phyloP scores from a whole-genome alignment of 2,329 filamentous ascomycete genomes.

The Colletotrichum filicis region DNA sequence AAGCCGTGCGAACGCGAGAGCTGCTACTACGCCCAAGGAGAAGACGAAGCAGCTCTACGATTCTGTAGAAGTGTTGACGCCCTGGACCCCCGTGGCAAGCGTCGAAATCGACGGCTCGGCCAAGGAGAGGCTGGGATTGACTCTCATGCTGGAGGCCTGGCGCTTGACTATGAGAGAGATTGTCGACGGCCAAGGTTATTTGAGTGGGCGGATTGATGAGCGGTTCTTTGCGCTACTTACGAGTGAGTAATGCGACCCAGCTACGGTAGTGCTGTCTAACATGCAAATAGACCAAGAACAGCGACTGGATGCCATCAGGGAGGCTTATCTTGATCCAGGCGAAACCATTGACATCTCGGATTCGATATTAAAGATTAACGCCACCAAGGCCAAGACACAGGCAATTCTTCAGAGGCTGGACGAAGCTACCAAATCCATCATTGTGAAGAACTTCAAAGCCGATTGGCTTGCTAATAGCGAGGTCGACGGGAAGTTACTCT shows the following conservation, averaged over 20 bases:
- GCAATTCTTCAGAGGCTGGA: constrained; percentile 44
- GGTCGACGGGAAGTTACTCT: constrained; percentile 42
- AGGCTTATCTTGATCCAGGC: constrained; percentile 34
- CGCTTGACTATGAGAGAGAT: constrained; percentile 59
- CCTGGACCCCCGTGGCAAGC: constrained; percentile 51
- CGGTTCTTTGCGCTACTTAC: constrained; percentile 2
- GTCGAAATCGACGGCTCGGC: constrained; percentile 31
- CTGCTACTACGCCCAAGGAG: constrained; percentile 6
- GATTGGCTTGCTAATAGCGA: constrained; percentile 39
- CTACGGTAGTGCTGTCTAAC: not conserved
- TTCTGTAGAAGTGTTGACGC: constrained; percentile 55
- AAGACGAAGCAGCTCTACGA: constrained; percentile 39
- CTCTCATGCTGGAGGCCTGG: constrained; percentile 62
- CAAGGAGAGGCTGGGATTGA: constrained; percentile 55
- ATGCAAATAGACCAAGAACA: not conserved
- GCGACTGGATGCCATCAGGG: constrained; percentile 41
- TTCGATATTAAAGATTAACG: constrained; percentile 47
- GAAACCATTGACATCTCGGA: constrained; percentile 50
- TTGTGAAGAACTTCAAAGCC: constrained; percentile 39
- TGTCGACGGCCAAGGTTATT: constrained; percentile 53
- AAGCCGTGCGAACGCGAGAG: not conserved
- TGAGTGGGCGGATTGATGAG: constrained; percentile 49
- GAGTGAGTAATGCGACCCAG: constrained; percentile 12
- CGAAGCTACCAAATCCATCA: constrained; percentile 4
- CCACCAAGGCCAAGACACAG: constrained; percentile 48